phyloP scores from a whole-genome alignment of 2,329 filamentous ascomycete species.

The Coniochaeta prunicola region DNA sequence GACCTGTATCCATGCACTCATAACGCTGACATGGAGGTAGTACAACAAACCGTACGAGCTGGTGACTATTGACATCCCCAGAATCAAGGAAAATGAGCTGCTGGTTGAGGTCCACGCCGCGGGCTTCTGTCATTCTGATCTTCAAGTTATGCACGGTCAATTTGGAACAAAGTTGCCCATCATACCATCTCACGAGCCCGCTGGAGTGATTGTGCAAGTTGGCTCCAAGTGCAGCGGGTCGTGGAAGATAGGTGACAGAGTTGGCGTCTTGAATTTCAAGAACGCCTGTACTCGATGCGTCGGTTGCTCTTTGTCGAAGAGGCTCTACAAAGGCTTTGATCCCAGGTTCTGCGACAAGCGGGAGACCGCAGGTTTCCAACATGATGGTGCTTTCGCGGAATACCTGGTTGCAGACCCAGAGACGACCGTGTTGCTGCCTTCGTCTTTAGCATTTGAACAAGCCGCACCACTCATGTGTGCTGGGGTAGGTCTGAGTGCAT shows the following conservation, averaged over 20 bases:
- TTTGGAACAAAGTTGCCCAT: conserved; percentile 20
- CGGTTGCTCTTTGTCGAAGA: conserved; percentile 16
- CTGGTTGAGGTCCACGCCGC: conserved; percentile 25
- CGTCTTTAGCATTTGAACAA: conserved; percentile 21
- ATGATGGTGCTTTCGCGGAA: conserved; percentile 27
- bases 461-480: conserved; percentile 29
- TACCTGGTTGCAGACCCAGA: conserved; percentile 23
- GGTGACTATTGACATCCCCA: conserved; percentile 12
- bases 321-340: conserved; percentile 12
- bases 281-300: conserved; percentile 20
- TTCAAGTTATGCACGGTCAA: conserved; percentile 25
- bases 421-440: conserved; percentile 20
- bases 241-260: conserved; percentile 24
- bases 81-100: conserved; percentile 18
- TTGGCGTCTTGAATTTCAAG: conserved; percentile 27
- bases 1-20: neutral
- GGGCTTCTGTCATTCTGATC: conserved; percentile 29
- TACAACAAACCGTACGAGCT: conserved; percentile 21
- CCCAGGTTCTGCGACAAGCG: conserved; percentile 23
- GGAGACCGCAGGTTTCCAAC: conserved; percentile 24
- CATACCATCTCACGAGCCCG: conserved; percentile 27
- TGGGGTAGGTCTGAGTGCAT: conserved; percentile 14
- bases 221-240: conserved; percentile 14
- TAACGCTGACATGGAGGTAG: conserved; percentile 9
- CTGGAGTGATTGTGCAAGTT: conserved; percentile 21